Percentiles rank a stretch among this genome's conserved stretches.
phyloP scores from a whole-genome alignment of 2,329 filamentous ascomycete genomes.

The Allantophomopsis cytisporea region DNA sequence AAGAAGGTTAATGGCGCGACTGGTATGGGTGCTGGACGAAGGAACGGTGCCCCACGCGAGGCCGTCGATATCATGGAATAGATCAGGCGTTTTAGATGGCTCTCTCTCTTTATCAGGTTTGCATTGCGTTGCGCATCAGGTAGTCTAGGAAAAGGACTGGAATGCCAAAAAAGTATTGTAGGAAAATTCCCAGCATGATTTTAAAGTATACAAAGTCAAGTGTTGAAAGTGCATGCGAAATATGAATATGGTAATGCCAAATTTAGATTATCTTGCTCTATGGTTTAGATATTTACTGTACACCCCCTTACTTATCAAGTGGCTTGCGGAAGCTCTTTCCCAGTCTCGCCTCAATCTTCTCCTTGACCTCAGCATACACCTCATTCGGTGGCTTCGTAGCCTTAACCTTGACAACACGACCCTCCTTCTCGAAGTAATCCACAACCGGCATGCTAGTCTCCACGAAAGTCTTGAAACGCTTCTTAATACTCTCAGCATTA shows the following conservation, averaged over 20 bases:
- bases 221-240: too few relatives aligned
- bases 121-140: too few relatives aligned
- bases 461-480: constrained; percentile 87
- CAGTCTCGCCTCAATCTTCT: constrained; percentile 33
- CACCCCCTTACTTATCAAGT: neutral
- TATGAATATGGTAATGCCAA: too few relatives aligned
- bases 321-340: constrained; percentile 23
- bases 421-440: constrained; percentile 63
- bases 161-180: too few relatives aligned
- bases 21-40: constrained; percentile 28
- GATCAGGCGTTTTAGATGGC: too few relatives aligned
- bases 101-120: too few relatives aligned
- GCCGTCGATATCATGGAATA: too few relatives aligned
- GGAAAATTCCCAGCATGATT: too few relatives aligned
- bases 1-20: constrained; percentile 33
- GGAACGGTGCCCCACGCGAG: constrained; percentile 1
- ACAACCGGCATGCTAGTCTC: constrained; percentile 98
- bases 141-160: too few relatives aligned
- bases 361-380: constrained; percentile 40
- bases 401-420: constrained; percentile 67
- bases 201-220: too few relatives aligned
- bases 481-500: constrained; percentile 90
- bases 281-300: too few relatives aligned
- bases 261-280: too few relatives aligned
- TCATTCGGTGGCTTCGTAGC: constrained; percentile 54